Conservation (phyloP, 805 yeast species). For the Tetrapisispora namnaoensis region DNA sequence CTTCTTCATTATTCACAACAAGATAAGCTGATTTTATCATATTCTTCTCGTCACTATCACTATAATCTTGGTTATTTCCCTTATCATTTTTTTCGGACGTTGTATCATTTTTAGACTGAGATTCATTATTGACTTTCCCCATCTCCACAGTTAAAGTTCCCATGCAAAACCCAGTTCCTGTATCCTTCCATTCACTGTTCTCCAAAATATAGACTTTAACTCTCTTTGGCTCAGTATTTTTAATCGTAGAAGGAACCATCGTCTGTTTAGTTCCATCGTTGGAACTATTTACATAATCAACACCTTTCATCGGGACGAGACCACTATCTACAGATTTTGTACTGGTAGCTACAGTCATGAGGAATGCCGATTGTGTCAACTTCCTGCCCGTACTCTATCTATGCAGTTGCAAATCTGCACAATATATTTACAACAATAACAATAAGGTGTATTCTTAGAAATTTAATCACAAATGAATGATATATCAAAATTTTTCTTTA, state of each 20-base stretch:
- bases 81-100: slow-evolving; percentile 7
- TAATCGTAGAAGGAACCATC: not conserved
- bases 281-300: not conserved
- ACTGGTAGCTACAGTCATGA: not conserved
- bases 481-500: too few relatives aligned
- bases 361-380: not conserved
- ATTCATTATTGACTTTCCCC: not conserved
- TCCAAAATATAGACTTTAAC: slow-evolving; percentile 85
- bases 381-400: not conserved
- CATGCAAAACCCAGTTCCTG: slow-evolving; percentile 84
- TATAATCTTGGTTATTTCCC: too few relatives aligned
- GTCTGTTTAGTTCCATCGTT: not conserved
- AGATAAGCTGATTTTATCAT: slow-evolving; percentile 39
- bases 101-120: slow-evolving; percentile 14
- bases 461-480: too few relatives aligned
- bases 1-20: slow-evolving; percentile 61
- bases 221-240: slow-evolving; percentile 45
- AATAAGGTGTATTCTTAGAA: too few relatives aligned
- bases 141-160: slow-evolving; percentile 44
- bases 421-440: too few relatives aligned
- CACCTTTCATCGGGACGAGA: not conserved
- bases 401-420: too few relatives aligned
- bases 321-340: not conserved
- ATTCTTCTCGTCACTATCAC: not conserved
- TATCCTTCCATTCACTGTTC: slow-evolving; percentile 80